Conservation (phyloP, 495 filamentous ascomycete species). For the Talaromyces liani region DNA sequence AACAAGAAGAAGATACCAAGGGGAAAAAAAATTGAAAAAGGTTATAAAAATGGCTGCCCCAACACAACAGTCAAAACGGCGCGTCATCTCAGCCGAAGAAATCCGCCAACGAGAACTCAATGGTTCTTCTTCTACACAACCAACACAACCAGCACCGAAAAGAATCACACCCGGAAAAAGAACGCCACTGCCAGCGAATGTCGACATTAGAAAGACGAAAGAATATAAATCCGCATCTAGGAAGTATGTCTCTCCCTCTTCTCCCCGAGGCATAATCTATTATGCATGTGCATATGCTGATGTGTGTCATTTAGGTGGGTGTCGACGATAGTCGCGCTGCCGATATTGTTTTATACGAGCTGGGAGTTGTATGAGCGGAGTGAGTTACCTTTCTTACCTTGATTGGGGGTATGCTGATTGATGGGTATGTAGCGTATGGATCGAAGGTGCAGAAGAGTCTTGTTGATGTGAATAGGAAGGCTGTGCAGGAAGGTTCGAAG, state of each 20-base stretch:
- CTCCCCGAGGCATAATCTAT: no score
- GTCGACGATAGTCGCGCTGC: conserved; percentile 25
- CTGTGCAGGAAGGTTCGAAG: background rate
- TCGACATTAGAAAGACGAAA: conserved; percentile 24
- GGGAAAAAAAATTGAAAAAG: background rate
- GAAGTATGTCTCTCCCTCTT: conserved; percentile 10
- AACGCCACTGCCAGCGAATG: background rate
- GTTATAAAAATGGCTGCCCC: background rate
- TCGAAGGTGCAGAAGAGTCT: conserved; percentile 6
- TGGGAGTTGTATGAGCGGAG: conserved; percentile 23
- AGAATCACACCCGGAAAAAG: background rate
- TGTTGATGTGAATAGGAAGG: background rate
- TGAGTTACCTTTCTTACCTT: conserved; percentile 14
- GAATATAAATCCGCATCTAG: conserved; percentile 23
- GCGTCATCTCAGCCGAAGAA: background rate
- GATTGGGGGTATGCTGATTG: background rate
- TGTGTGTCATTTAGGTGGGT: conserved; percentile 18
- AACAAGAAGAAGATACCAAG: background rate
- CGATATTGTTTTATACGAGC: conserved; percentile 25
- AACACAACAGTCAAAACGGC: background rate
- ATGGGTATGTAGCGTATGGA: background rate
- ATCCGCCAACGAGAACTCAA: background rate
- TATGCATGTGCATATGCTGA: background rate
- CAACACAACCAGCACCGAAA: background rate
- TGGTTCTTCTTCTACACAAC: background rate